These are phyloP conservation scores for Zopfia rhizophila DNA, from an alignment of 2,329 filamentous ascomycete species.

Conservation along the genomic window DNA sequence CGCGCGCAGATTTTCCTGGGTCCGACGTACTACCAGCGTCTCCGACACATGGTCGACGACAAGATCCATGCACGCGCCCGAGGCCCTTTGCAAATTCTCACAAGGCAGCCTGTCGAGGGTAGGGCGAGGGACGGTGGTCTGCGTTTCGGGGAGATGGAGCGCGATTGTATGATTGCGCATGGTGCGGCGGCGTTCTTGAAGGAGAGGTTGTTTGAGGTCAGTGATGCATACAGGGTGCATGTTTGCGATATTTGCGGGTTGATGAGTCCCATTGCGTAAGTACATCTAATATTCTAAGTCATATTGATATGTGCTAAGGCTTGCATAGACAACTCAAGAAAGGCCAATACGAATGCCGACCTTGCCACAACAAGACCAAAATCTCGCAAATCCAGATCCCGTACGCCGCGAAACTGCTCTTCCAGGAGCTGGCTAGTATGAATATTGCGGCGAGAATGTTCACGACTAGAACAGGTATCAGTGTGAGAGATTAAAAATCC, in stretches of 20 bases:
- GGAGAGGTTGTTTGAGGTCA: conserved; percentile 96
- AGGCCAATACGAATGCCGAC: conserved; percentile 94
- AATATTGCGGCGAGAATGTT: conserved; percentile 99
- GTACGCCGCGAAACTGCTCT: conserved; percentile 96
- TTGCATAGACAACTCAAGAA: conserved; percentile 83
- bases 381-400: conserved; percentile 98
- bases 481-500: conserved; percentile 63
- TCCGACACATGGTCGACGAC: conserved; percentile 99
- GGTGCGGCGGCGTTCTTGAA: conserved; percentile 97
- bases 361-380: conserved; percentile 99
- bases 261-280: conserved; percentile 99
- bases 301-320: conserved; percentile 29
- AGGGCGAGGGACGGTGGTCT: conserved; percentile 97
- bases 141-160: conserved; percentile 99
- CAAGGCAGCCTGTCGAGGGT: conserved; percentile 96
- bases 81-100: conserved; percentile 96
- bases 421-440: conserved; percentile 98
- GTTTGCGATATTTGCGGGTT: conserved; percentile 98
- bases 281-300: conserved; percentile 34
- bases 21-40: conserved; percentile 97
- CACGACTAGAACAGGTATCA: conserved; percentile 82
- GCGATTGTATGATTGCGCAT: conserved; percentile 99
- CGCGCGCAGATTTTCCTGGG: conserved; percentile 96
- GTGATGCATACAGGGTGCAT: conserved; percentile 96
- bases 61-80: conserved; percentile 99